Evolutionary conservation across 1,284 basidiomycete species (phyloP).

Genomic region (Apiotrichum veenhuisii): DNA sequence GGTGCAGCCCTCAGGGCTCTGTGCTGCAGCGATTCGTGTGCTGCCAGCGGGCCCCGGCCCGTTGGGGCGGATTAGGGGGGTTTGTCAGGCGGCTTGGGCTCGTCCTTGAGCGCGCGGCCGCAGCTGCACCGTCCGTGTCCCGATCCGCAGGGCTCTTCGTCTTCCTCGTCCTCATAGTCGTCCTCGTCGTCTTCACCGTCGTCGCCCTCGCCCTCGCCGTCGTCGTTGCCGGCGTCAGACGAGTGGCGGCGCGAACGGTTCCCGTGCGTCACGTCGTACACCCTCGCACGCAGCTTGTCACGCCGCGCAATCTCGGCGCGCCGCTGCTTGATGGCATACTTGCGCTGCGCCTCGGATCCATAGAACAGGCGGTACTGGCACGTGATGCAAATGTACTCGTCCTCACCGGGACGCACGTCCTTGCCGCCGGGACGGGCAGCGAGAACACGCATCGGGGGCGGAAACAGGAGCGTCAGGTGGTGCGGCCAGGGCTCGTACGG

Average conservation of each 20-base stretch:
- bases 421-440: conserved; percentile 21
- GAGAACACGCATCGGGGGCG: conserved; percentile 37
- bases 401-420: conserved; percentile 55
- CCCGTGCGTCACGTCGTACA: conserved; percentile 52
- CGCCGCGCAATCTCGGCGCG: conserved; percentile 73
- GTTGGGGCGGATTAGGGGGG: background rate
- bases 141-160: conserved; percentile 1
- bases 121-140: conserved; percentile 10
- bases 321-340: conserved; percentile 64
- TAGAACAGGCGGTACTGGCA: conserved; percentile 85
- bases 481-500: conserved; percentile 38
- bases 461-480: conserved; percentile 41
- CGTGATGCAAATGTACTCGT: conserved; percentile 84
- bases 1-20: background rate
- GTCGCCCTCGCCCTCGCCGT: conserved; percentile 12
- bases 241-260: conserved; percentile 20
- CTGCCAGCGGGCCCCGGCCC: background rate
- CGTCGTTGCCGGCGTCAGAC: conserved; percentile 4
- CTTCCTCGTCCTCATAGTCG: conserved; percentile 9
- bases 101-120: conserved; percentile 12
- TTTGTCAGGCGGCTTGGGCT: conserved; percentile 10
- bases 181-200: conserved; percentile 14
- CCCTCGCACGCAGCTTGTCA: conserved; percentile 70
- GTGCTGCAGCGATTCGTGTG: background rate
- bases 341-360: conserved; percentile 61